These are phyloP conservation scores for Fusarium sp. DNA, from an alignment of 2,329 filamentous ascomycete species.

Conservation along the genomic window DNA sequence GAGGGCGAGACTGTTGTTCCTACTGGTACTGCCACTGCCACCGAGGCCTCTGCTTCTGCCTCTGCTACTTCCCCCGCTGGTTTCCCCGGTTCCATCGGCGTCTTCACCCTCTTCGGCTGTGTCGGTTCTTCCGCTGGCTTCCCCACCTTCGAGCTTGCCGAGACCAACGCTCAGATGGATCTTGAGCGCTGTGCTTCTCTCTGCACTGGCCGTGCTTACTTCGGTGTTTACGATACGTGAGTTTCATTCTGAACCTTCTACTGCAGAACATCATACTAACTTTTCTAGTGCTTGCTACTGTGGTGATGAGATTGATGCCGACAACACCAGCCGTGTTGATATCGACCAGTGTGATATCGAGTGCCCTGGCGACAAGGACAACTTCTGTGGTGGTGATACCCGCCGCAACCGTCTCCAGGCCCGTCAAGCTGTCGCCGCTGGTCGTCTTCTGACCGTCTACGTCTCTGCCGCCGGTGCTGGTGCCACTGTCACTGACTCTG, in stretches of 20 bases:
- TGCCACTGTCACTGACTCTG: background rate
- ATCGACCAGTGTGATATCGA: conserved; percentile 12
- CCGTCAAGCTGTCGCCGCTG: conserved; percentile 27
- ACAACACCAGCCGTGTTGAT: background rate
- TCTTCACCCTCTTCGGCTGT: conserved; percentile 44
- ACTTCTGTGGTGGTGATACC: conserved; percentile 31
- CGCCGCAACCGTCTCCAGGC: conserved; percentile 11
- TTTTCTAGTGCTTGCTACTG: conserved; percentile 36
- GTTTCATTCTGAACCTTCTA: background rate
- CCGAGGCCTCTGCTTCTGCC: conserved; percentile 41
- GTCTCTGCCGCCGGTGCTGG: background rate
- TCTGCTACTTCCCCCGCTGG: conserved; percentile 19
- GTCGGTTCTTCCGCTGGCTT: conserved; percentile 32
- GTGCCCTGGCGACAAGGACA: conserved; percentile 28
- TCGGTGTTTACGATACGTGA: conserved; percentile 44
- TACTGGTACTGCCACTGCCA: conserved; percentile 26
- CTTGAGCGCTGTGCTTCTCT: conserved; percentile 40
- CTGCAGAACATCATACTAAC: background rate
- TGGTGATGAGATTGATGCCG: conserved; percentile 6
- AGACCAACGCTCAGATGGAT: conserved; percentile 25
- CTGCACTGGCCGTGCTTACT: conserved; percentile 39
- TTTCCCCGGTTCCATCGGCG: conserved; percentile 30
- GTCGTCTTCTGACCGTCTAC: conserved; percentile 31
- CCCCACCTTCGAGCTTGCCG: conserved; percentile 35
- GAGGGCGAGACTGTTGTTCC: background rate